Base-by-base conservation (phyloP, 2,329 filamentous ascomycete species). In the Cordyceps cateniannulata region DNA sequence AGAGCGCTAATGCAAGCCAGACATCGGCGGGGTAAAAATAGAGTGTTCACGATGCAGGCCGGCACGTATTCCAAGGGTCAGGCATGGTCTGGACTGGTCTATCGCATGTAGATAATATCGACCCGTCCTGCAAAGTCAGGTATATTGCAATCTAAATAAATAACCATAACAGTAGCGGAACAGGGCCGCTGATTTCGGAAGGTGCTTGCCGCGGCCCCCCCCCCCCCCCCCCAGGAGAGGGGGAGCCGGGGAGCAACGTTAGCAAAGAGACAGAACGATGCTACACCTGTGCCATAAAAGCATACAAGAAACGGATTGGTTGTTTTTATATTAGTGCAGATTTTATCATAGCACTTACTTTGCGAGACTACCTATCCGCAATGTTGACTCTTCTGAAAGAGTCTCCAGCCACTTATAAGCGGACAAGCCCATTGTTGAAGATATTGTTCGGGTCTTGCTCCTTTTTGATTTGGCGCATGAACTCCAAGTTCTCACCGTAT, bases 381-480 rank as follows among this genome's bases (percentile, higher is more conserved):
- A n/a, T 14, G 1, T 12, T 35, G 8, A 14, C 32, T 12, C 8
- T n/a, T 25, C 16, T 12, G 6, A 4, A 14, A 10, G 1, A 44
- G 10, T 9, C 12, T 42, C 8, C 18, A 24, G 8, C 18, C 6
- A 40, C 38, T 47, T 47, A 59, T 27, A 59, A 16, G 14, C 57
- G 40, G 29, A 59, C 48, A 20, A 59, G 48, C 1, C 57, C 48
- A 16, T 59, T 38, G 40, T 67, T 72, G 61, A 76, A 77, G 1
- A 73, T 66, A 62, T 75, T 73, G 4, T 69, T 60, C 0, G 72
- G 70, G 47, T 76, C 74, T 51, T 72, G 72, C 48, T 70, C 66
- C 59, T 65, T 66, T 63, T 77, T 62, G 6, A 54, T 24, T n/a
- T 50, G 29, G 47, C 52, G 44, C 60, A 62, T 48, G 73, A 47